Evolutionary conservation across 2,329 filamentous ascomycete genomes (phyloP).

Genomic region (Colletotrichum gigasporum): DNA sequence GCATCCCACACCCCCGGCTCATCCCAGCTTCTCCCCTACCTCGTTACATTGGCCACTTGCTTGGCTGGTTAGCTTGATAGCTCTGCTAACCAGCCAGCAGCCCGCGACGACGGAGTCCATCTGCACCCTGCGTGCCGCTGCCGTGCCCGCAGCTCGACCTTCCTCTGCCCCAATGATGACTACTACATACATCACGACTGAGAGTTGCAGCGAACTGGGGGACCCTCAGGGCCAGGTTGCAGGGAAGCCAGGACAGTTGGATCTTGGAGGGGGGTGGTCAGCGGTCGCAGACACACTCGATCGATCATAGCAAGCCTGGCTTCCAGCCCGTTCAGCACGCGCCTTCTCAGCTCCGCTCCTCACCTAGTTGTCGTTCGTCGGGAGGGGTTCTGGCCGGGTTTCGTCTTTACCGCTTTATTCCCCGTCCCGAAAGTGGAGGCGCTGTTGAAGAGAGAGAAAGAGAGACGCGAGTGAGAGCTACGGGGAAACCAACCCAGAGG

Average conservation of each 20-base stretch:
- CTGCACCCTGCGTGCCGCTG: background rate
- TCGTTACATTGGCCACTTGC: conserved; percentile 26
- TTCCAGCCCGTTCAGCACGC: conserved; percentile 21
- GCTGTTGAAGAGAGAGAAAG: background rate
- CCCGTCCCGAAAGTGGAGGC: conserved; percentile 10
- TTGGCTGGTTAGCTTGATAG: conserved; percentile 5
- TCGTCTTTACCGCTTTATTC: conserved; percentile 19
- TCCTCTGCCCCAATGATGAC: background rate
- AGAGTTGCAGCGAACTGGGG: background rate
- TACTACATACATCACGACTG: background rate
- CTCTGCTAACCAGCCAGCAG: background rate
- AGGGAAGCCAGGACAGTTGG: background rate
- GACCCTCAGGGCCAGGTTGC: background rate
- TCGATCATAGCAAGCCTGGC: background rate
- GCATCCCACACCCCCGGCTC: conserved; percentile 14
- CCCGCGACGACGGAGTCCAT: background rate
- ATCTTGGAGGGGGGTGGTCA: conserved; percentile 8
- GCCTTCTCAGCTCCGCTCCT: conserved; percentile 7
- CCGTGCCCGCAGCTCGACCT: background rate
- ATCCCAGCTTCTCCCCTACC: conserved; percentile 19
- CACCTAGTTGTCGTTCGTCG: background rate
- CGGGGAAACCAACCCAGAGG: conserved; percentile 1
- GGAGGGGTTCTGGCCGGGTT: conserved; percentile 9
- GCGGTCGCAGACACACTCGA: conserved; percentile 17
- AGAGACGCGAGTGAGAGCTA: background rate